These are phyloP conservation scores for Fusarium albidum DNA, from an alignment of 2,329 filamentous ascomycete genomes.

Conservation along the genomic window DNA sequence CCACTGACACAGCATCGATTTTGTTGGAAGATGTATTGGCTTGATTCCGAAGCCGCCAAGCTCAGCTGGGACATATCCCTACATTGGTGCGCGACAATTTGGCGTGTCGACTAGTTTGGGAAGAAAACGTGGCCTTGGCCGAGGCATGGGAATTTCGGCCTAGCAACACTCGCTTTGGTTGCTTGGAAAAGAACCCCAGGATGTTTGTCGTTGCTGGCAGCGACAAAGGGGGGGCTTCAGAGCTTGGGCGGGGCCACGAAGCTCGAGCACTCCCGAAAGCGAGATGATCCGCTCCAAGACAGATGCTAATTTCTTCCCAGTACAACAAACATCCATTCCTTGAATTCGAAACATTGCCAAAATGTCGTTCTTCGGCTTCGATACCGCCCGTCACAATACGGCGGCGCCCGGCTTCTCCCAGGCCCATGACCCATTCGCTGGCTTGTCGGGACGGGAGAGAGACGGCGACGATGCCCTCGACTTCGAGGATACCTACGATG, in stretches of 20 bases:
- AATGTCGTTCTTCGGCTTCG: conserved; percentile 96
- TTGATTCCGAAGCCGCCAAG: too few species aligned
- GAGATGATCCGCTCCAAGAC: conserved; percentile 19
- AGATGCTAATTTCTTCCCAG: conserved; percentile 36
- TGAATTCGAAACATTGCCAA: conserved; percentile 36
- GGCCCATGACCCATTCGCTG: conserved; percentile 85
- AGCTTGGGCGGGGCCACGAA: conserved; percentile 27
- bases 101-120: too few species aligned
- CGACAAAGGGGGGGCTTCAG: conserved; percentile 6
- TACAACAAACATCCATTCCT: conserved; percentile 33
- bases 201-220: not conserved
- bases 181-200: not conserved
- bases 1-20: too few species aligned
- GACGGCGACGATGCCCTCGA: conserved; percentile 69
- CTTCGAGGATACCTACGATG: conserved; percentile 98
- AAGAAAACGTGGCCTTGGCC: too few species aligned
- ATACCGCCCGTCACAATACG: conserved; percentile 73
- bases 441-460: conserved; percentile 72
- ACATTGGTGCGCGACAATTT: too few species aligned
- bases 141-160: too few species aligned
- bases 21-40: too few species aligned
- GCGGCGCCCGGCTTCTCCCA: conserved; percentile 84
- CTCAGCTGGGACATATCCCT: too few species aligned
- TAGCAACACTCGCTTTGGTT: not conserved
- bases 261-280: conserved; percentile 18